Evolutionary conservation across 345 rosid species (phyloP), one percentile per base, ranked within the genome.

Genomic region (Camelina neglecta): DNA sequence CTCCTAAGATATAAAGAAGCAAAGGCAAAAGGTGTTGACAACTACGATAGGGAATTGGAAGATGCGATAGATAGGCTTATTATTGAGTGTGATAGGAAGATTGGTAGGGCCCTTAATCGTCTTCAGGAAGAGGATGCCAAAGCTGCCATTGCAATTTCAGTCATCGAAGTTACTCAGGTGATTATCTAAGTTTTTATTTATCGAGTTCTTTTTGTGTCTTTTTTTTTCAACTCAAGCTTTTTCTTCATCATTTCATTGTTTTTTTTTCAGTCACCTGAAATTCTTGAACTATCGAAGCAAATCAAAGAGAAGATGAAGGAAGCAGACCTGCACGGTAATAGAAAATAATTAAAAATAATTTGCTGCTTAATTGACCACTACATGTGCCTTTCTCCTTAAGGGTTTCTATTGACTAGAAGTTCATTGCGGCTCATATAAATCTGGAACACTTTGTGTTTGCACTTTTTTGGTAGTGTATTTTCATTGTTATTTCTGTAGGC

Each of bases 51-150:
- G 74, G 99, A 96, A 71, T 78, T 96, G 85, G 99, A 96, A 84
- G 98, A 93, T 65, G 93, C 93, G 11, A 96, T 96, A 41, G 99
- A 93, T 64, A 89, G 96, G 71, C 91, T 96, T 51, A 96, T 96
- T 53, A 90, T 96, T 24, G 99, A 96, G 83, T 96, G 99, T 59
- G 99, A 96, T 79, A 86, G 95, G 79, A 96, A 96, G 84, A 95
- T 95, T 67, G 86, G 87, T 71, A 87, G 99, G 80, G 99, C 99
- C 44, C 91, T 95, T 71, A 93, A 89, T 83, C 96, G 99, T 74
- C 97, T 95, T 59, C 98, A 95, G 80, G 97, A 91, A 76, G 99
- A 95, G n/a, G 99, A 95, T 75, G 98, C 99, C 10, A 95, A 95
- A 87, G 98, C 99, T 74, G 99, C 99, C 20, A 89, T 95, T 80